These are phyloP conservation scores for Penicillium flavigenum DNA, from an alignment of 495 filamentous ascomycete species.

Conservation along the genomic window DNA sequence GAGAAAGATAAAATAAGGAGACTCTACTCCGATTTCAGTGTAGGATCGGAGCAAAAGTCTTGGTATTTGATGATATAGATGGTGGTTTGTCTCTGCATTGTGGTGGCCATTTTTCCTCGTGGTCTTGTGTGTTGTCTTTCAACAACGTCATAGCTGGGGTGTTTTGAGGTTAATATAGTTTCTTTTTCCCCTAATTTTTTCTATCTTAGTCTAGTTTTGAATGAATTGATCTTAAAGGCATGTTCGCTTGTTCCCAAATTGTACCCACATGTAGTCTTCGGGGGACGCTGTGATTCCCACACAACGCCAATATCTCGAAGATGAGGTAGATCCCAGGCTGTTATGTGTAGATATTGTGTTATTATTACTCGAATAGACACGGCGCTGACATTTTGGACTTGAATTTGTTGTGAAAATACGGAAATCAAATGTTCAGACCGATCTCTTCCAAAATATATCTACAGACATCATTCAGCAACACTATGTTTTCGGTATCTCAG, in stretches of 20 bases:
- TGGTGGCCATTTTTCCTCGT: constrained; percentile 7
- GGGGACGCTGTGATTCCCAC: background rate
- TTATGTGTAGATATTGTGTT: background rate
- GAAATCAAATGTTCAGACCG: background rate
- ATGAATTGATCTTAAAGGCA: background rate
- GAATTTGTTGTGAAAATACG: background rate
- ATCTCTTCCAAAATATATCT: too few species aligned
- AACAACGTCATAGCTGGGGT: constrained; percentile 15
- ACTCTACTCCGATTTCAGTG: background rate
- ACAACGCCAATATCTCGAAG: background rate
- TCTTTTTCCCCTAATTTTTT: background rate
- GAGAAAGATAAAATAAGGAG: background rate
- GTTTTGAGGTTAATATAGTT: constrained; percentile 5
- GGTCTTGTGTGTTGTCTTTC: constrained; percentile 12
- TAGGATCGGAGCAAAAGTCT: constrained; percentile 4
- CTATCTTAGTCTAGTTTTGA: background rate
- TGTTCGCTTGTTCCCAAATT: background rate
- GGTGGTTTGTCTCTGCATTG: constrained; percentile 12
- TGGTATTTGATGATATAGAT: constrained; percentile 4
- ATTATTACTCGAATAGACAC: background rate
- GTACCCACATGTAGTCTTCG: background rate
- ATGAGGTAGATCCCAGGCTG: background rate
- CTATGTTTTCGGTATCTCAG: too few species aligned
- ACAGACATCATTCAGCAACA: too few species aligned
- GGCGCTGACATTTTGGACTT: background rate